phyloP scores from a whole-genome alignment of 257 asterid species.

The Fraxinus cuspidata region DNA sequence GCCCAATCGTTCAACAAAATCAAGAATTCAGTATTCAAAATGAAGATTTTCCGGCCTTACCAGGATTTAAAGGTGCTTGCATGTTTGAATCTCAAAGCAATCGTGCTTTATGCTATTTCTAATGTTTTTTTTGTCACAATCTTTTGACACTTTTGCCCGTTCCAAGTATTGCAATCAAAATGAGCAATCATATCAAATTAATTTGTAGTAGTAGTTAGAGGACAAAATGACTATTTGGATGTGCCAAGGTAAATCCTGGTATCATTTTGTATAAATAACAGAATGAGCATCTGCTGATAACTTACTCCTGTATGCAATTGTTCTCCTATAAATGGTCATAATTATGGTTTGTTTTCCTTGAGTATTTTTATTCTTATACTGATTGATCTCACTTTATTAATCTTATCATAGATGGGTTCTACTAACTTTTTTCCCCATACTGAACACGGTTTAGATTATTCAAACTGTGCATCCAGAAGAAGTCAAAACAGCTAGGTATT shows the following conservation, averaged over 20 bases:
- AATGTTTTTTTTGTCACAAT: not conserved
- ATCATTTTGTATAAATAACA: not conserved
- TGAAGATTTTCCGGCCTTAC: slow-evolving; percentile 98
- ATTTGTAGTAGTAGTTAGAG: not conserved
- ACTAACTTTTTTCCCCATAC: not conserved
- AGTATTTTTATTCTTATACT: not conserved
- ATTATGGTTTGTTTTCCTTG: slow-evolving; percentile 1
- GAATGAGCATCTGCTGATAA: slow-evolving; percentile 1
- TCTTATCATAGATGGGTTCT: not conserved
- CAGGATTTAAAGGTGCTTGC: slow-evolving; percentile 85
- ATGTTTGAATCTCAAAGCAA: slow-evolving; percentile 9
- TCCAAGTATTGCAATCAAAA: not conserved
- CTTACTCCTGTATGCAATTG: not conserved
- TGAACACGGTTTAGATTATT: not conserved
- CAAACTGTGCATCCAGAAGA: not conserved
- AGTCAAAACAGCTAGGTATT: not conserved
- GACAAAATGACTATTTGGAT: slow-evolving; percentile 8
- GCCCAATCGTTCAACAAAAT: slow-evolving; percentile 90
- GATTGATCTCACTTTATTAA: not conserved
- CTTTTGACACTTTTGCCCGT: not conserved
- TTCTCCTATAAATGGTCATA: slow-evolving; percentile 12
- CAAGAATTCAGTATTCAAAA: slow-evolving; percentile 98
- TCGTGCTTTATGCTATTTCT: slow-evolving; percentile 5
- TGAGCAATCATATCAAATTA: slow-evolving; percentile 4
- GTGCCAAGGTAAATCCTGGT: slow-evolving; percentile 1